Base-by-base conservation (phyloP, 345 rosid genomes). In the Durio zibethinus region DNA sequence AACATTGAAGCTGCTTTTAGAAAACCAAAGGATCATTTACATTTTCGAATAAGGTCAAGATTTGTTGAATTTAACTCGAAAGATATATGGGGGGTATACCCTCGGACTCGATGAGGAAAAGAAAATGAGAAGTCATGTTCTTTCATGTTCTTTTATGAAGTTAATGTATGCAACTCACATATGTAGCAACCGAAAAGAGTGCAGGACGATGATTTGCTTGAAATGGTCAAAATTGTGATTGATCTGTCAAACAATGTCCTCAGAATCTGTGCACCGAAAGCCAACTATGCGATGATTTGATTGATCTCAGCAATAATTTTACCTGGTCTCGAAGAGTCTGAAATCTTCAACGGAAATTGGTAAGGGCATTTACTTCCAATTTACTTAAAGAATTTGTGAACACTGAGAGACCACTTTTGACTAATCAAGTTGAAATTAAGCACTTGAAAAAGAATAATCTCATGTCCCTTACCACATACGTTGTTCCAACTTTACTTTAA, bases 201-300 rank as follows among this genome's bases (percentile, higher is more conserved):
- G 54, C 6, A 10, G 54, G 21, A 2, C 7, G 73, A 68, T 45
- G 73, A 31, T 69, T 29, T 27, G 38, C 73, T 69, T 47, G 38
- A 69, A 69, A 45, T 69, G 36, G 57, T 27, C 27, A 47, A 69
- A 47, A 1, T 65, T n/a, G 15, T 21, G 47, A 38, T 65, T 65
- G 29, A 45, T 27, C 18, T 42, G 20, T 40, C 33, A 25, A 25
- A 69, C 54, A 7, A 27, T 47, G 36, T 69, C 73, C 56, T 69
- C 56, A 14, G 56, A 69, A 69, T 69, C 57, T 27, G 73, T 27
- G 73, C 56, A 69, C 73, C 36, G 38, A 69, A 45, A 45, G 45
- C 45, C 56, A 69, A 18, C 73, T 23, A 69, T 45, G 35, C 20
- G 38, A 25, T 29, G 36, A 45, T 45, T 47, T 69, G 73, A 45